These are phyloP conservation scores for Candida qinlingensis DNA, from an alignment of 805 yeast genomes.

Conservation along the genomic window DNA sequence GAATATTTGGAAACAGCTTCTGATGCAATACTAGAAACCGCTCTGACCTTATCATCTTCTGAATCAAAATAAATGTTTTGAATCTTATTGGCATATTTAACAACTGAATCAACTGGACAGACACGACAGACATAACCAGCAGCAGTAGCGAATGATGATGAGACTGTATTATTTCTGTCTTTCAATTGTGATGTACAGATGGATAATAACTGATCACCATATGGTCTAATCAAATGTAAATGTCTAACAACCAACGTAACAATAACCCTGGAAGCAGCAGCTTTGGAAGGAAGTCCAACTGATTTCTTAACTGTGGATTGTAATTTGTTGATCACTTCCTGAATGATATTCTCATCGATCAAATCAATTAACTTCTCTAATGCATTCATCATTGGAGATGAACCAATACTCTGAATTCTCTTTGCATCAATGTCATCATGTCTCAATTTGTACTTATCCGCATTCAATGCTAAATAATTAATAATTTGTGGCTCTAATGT, in stretches of 20 bases:
- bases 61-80: slow-evolving; percentile 54
- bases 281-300: slow-evolving; percentile 89
- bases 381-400: slow-evolving; percentile 87
- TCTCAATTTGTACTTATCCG: slow-evolving; percentile 77
- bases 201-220: slow-evolving; percentile 59
- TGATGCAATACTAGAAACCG: slow-evolving; percentile 54
- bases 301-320: slow-evolving; percentile 56
- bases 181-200: slow-evolving; percentile 53
- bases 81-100: slow-evolving; percentile 48
- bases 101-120: slow-evolving; percentile 45
- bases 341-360: slow-evolving; percentile 39
- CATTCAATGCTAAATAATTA: slow-evolving; percentile 81
- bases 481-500: slow-evolving; percentile 87
- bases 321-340: slow-evolving; percentile 40
- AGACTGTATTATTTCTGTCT: slow-evolving; percentile 68
- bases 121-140: slow-evolving; percentile 74
- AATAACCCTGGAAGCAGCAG: slow-evolving; percentile 71
- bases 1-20: slow-evolving; percentile 66
- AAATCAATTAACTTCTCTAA: slow-evolving; percentile 64
- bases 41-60: slow-evolving; percentile 40
- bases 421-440: slow-evolving; percentile 71
- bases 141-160: slow-evolving; percentile 71
- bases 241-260: slow-evolving; percentile 60
- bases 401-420: slow-evolving; percentile 64
- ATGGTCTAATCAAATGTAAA: slow-evolving; percentile 36